Evolutionary conservation across 371 early-diverging fungal species (phyloP), one percentile per base, ranked within the genome.

Genomic region (Syncephalastrum racemosum): DNA sequence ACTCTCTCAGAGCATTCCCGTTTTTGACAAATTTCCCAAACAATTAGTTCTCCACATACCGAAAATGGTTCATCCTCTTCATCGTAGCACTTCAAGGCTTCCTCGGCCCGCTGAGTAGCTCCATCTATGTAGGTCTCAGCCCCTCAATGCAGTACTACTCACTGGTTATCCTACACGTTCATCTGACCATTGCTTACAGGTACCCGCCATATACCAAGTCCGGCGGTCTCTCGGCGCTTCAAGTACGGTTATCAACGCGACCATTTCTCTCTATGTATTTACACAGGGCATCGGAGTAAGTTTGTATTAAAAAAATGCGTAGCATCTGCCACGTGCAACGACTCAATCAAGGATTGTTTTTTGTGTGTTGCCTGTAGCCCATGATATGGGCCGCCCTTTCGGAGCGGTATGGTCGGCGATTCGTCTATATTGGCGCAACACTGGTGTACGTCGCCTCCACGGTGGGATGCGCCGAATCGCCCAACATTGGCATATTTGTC

Each of bases 331-430:
- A 47, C 20, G 18, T 16, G 25, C 48, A 10, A 31, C 6, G 36
- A 12, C 36, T 31, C 2, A 31, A 10, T 0, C 36, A 31, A 31
- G 8, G 12, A 8, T 31, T 4, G 3, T 12, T 31, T 3, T 31
- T 3, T 20, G 4, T 31, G 36, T 31, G 36, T 31, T 31, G 12
- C 14, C 39, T 31, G 10, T 56, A 78, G 78, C 85, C 86, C 14
- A 48, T 92, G n/a, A 53, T 86, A 20, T 90, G 86, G 86, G 90
- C 86, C 15, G 76, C 84, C 19, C 58, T 87, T 13, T 86, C 90
- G 0, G 92, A 92, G 62, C 53, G 66, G 5, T 74, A 78, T 56
- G 86, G 88, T 4, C 79, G 92, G 15, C 79, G 86, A 41, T 66
- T 76, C 0, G 76, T 91, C 10, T 89, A 89, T 53, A 64, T 87